A percentile compares a stretch with the other conserved stretches of the same genome.
phyloP scores from a whole-genome alignment of 768 basidiomycete genomes.

The Dioszegia aurantiaca region DNA sequence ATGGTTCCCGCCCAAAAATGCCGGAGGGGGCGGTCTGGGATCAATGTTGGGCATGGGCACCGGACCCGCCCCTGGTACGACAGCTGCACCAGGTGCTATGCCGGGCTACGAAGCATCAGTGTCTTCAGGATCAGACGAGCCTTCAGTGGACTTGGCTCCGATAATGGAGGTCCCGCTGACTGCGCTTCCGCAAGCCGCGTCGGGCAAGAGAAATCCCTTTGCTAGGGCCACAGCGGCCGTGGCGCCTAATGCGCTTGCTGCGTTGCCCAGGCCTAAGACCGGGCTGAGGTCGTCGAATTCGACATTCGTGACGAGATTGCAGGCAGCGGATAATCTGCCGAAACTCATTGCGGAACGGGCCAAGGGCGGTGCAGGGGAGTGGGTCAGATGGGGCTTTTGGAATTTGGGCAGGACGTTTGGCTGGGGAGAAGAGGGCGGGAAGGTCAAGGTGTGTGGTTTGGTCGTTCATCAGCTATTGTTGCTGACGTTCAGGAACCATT shows the following conservation, averaged over 20 bases:
- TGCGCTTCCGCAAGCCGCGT: slow-evolving; percentile 23
- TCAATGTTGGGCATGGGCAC: slow-evolving; percentile 37
- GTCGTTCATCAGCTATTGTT: background rate
- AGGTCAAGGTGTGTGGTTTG: slow-evolving; percentile 68
- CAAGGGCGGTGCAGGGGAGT: slow-evolving; percentile 62
- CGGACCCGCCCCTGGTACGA: slow-evolving; percentile 11
- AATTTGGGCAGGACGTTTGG: slow-evolving; percentile 78
- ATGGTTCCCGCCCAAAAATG: slow-evolving; percentile 40
- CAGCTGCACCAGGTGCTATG: slow-evolving; percentile 11
- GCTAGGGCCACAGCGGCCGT: slow-evolving; percentile 17
- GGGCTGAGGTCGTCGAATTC: slow-evolving; percentile 87
- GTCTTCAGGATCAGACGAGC: slow-evolving; percentile 29
- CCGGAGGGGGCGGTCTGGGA: slow-evolving; percentile 28
- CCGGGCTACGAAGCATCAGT: slow-evolving; percentile 36
- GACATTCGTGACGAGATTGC: slow-evolving; percentile 83
- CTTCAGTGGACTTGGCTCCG: slow-evolving; percentile 7
- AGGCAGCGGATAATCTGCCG: slow-evolving; percentile 71
- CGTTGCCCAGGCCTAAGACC: slow-evolving; percentile 72
- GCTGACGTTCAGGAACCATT: slow-evolving; percentile 68
- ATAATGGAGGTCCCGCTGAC: slow-evolving; percentile 23
- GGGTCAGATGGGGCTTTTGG: slow-evolving; percentile 75
- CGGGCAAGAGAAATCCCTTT: slow-evolving; percentile 28
- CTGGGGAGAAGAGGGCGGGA: slow-evolving; percentile 82
- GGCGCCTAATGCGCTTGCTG: slow-evolving; percentile 11
- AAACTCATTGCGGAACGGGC: slow-evolving; percentile 67